A percentile compares a stretch with the other conserved stretches of the same genome.
Conservation (phyloP, 1,284 basidiomycete species). For the Leccinum pallidistipes region DNA sequence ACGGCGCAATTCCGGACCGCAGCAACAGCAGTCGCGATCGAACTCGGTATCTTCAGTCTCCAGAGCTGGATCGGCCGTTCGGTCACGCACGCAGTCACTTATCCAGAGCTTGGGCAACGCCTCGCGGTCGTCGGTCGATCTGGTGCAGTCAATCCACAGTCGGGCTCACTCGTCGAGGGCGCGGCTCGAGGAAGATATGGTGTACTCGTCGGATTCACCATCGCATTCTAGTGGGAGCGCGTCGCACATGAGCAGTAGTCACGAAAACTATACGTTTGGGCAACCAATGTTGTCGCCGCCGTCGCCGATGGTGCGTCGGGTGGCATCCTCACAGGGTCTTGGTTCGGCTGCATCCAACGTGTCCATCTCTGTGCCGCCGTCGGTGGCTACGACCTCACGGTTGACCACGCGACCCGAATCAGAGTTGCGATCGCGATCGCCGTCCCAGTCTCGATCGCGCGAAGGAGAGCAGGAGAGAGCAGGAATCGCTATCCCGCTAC, state of each 20-base stretch:
- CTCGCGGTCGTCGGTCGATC: slow-evolving; percentile 58
- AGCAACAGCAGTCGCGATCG: slow-evolving; percentile 35
- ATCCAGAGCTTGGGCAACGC: slow-evolving; percentile 63
- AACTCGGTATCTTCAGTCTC: slow-evolving; percentile 46
- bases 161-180: slow-evolving; percentile 62
- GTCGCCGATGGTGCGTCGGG: slow-evolving; percentile 2
- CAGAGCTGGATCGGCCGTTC: slow-evolving; percentile 49
- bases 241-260: slow-evolving; percentile 45
- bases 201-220: slow-evolving; percentile 43
- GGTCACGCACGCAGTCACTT: slow-evolving; percentile 60
- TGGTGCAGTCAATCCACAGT: slow-evolving; percentile 47
- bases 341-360: slow-evolving; percentile 15
- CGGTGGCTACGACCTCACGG: slow-evolving; percentile 26
- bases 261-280: slow-evolving; percentile 73
- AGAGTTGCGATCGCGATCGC: background rate
- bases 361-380: slow-evolving; percentile 26
- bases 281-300: slow-evolving; percentile 43
- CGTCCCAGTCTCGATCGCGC: slow-evolving; percentile 6
- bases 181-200: slow-evolving; percentile 54
- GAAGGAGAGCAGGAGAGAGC: slow-evolving; percentile 16
- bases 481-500: slow-evolving; percentile 19
- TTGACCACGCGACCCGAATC: slow-evolving; percentile 7
- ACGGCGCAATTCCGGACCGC: slow-evolving; percentile 29
- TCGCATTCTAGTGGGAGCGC: slow-evolving; percentile 52
- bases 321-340: slow-evolving; percentile 23